Evolutionary conservation across 371 early-diverging fungal genomes (phyloP), one percentile per base, ranked within the genome.

Genomic region (Encephalitozoon hellem): DNA sequence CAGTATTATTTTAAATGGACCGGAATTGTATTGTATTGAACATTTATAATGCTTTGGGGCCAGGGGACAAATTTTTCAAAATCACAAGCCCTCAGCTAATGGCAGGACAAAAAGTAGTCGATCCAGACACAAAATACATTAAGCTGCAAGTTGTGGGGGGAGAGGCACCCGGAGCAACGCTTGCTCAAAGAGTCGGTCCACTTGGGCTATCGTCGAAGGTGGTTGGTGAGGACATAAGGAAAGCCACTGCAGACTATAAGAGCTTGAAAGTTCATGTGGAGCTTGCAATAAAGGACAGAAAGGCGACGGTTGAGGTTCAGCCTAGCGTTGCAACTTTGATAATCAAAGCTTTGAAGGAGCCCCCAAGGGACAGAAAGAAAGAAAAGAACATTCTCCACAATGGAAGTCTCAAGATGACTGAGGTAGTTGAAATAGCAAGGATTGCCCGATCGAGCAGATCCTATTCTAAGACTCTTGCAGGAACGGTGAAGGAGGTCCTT

Each of bases 171-270:
- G 94, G 96, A 87, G 92, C 95, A 82, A 91, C 93, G 78, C 91
- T 98, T 72, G 96, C 96, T 69, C 97, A 96, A 87, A 96, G 94
- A 90, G 92, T 96, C 83, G 99, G 97, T 90, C 96, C 96, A 82
- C 90, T 96, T 82, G 97, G 97, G 92, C 88, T 98, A 72, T 91
- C 94, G 67, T 96, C 97, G 87, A 98, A 98, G 90, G 95, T 95
- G 89, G 93, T 96, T 80, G 97, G 96, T 87, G 99, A 97, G 88
- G 97, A 97, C 87, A 95, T 98, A 79, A 95, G 94, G 88, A 96
- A 96, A 91, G 94, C 93, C 82, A 97, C 97, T 83, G 88, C 90
- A 86, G 95, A 93, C 83, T 98, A 91, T 91, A 94, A 94, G 89
- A 94, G 96, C 88, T 90, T 96, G 72, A 91, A 93, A 86, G 90